phyloP scores from a whole-genome alignment of 768 basidiomycete species.

The Trametes sanguinea region DNA sequence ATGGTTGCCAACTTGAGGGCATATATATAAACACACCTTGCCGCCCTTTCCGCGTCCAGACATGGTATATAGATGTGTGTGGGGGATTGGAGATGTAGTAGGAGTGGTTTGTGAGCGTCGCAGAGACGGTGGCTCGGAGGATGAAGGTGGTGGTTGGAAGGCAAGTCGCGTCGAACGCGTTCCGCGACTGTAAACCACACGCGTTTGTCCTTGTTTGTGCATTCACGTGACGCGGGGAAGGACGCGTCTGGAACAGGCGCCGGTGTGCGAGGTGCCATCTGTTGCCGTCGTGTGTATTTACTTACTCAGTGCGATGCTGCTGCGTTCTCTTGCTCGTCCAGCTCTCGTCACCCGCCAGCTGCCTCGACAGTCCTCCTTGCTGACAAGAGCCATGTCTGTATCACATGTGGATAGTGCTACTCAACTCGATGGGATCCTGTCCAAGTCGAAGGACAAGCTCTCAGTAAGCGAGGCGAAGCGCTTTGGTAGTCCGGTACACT shows the following conservation, averaged over 20 bases:
- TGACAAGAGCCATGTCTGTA: conserved; percentile 49
- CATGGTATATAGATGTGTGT: conserved; percentile 43
- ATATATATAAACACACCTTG: conserved; percentile 45
- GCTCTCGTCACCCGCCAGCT: conserved; percentile 18
- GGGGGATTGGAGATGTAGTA: conserved; percentile 17
- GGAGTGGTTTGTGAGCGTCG: conserved; percentile 12
- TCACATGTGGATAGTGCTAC: conserved; percentile 64
- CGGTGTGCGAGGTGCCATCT: conserved; percentile 2
- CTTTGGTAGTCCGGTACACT: conserved; percentile 4
- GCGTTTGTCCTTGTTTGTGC: conserved; percentile 24
- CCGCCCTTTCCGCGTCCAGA: conserved; percentile 81
- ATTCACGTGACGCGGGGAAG: conserved; percentile 17
- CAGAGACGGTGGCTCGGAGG: conserved; percentile 18
- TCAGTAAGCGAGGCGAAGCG: conserved; percentile 47
- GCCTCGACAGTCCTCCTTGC: conserved; percentile 4
- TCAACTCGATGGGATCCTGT: conserved; percentile 61
- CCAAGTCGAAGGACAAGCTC: conserved; percentile 61
- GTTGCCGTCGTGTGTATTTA: not conserved
- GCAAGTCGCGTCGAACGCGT: conserved; percentile 27
- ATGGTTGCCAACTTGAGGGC: not conserved
- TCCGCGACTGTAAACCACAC: conserved; percentile 16
- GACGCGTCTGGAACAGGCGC: conserved; percentile 16
- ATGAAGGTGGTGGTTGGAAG: conserved; percentile 19
- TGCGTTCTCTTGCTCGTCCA: conserved; percentile 20
- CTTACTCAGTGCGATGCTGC: conserved; percentile 14